A percentile compares a stretch with the other conserved stretches of the same genome.
phyloP scores from a whole-genome alignment of 495 filamentous ascomycete genomes.

The Trichoderma virens region DNA sequence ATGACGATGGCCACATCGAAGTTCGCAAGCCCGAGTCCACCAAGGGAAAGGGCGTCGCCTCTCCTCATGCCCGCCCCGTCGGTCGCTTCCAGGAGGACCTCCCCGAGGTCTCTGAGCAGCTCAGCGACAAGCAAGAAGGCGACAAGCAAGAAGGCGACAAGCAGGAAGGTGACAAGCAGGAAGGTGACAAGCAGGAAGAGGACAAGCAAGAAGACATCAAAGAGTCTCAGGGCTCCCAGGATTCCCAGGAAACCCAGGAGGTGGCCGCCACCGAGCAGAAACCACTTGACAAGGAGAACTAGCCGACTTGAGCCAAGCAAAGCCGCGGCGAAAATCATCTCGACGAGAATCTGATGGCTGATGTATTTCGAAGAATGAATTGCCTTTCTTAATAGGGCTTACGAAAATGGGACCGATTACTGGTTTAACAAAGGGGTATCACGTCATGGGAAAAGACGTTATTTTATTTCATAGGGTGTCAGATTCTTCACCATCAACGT shows the following conservation, averaged over 20 bases:
- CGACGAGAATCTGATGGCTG: neutral
- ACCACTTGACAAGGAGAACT: too few relatives aligned
- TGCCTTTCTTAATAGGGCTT: neutral
- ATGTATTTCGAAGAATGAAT: neutral
- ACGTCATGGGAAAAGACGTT: neutral
- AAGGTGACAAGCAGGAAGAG: too few relatives aligned
- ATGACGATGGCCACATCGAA: too few relatives aligned
- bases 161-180: too few relatives aligned
- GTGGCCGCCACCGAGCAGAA: too few relatives aligned
- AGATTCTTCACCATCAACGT: neutral
- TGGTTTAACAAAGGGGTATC: neutral
- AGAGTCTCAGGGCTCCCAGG: too few relatives aligned
- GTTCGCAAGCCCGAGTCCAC: too few relatives aligned
- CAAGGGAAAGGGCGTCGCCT: neutral
- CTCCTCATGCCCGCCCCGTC: neutral
- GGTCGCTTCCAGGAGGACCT: neutral
- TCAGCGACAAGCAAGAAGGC: neutral
- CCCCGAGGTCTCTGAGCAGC: neutral
- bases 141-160: neutral
- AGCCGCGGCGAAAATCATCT: too few relatives aligned
- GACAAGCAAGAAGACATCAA: too few relatives aligned
- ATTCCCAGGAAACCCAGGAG: too few relatives aligned
- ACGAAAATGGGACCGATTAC: neutral
- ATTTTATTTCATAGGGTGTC: neutral
- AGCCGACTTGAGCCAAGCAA: too few relatives aligned